Base-by-base conservation (phyloP, 345 rosid genomes). In the Salix koriyanagi region DNA sequence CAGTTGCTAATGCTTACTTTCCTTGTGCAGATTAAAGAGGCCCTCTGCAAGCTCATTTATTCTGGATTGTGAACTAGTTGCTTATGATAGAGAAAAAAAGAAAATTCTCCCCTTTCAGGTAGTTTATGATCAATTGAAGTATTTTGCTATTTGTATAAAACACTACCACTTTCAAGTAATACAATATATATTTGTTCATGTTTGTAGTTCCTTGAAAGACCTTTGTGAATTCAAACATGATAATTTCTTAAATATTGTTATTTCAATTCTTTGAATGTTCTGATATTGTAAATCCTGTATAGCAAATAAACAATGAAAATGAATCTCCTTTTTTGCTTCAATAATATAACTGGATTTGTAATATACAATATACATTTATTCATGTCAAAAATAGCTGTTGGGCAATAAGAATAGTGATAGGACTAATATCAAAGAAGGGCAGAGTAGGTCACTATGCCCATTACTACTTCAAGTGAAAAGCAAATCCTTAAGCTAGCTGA, bases 41-140 rank as follows among this genome's bases (percentile, higher is more conserved):
- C 71, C 90, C 0, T 83, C 85, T 32, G 91, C 88, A 65, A 87
- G 73, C 72, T 92, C 98, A 60, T 96, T 96, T 83, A 89, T 93
- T 85, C 75, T 93, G 87, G 99, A 96, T 72, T 91, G 98, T 68
- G 99, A 93, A 82, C 81, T 96, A 83, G 98, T 93, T 86, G 99
- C 92, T 83, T 92, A 85, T 69, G 96, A 93, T 77, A 85, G 91
- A 72, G 97, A 82, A 74, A 89, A 89, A 73, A 80, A 83, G 73
- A 93, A 87, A 82, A 96, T 96, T 80, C 87, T 96, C 42, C 94
- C 98, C 70, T 96, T 93, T 82, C 98, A 93, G 99, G 99, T 96
- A 85, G 79, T 37, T 7, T 73, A 34, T 74, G 68, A 75, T 26
- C 5, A 52, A 23, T 28, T 14, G 21, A 69, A 41, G 46, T 13